Evolutionary conservation across 768 basidiomycete species (phyloP).

Genomic region (Lactifluus hygrophoroides): DNA sequence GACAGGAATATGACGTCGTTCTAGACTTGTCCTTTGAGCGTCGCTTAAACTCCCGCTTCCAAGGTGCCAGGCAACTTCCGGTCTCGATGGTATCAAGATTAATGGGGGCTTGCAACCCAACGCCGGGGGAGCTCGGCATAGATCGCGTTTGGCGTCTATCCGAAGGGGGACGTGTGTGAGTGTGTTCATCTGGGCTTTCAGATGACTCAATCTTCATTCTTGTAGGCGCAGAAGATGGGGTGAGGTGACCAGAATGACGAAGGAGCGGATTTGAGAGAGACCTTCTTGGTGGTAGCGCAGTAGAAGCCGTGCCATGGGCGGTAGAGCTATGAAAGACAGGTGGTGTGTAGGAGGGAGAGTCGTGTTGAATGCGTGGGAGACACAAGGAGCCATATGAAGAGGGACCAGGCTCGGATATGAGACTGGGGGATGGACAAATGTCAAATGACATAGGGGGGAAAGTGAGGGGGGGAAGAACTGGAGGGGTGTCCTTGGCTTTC

Average conservation of each 20-base stretch:
- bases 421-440: slow-evolving; percentile 32
- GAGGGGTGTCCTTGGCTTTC: slow-evolving; percentile 45
- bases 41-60: slow-evolving; percentile 33
- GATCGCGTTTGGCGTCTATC: slow-evolving; percentile 20
- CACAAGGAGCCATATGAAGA: slow-evolving; percentile 28
- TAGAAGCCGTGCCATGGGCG: not conserved
- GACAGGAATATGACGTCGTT: slow-evolving; percentile 16
- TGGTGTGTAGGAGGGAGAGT: not conserved
- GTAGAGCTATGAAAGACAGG: not conserved
- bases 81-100: slow-evolving; percentile 24
- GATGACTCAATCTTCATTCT: slow-evolving; percentile 39
- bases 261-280: slow-evolving; percentile 5
- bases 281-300: not conserved
- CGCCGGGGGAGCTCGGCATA: slow-evolving; percentile 6
- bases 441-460: slow-evolving; percentile 49
- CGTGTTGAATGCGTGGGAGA: not conserved
- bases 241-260: not conserved
- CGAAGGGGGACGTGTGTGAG: slow-evolving; percentile 44
- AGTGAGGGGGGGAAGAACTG: slow-evolving; percentile 56
- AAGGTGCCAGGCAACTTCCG: slow-evolving; percentile 35
- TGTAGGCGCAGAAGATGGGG: slow-evolving; percentile 25
- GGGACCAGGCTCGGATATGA: slow-evolving; percentile 24
- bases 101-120: not conserved
- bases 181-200: slow-evolving; percentile 41
- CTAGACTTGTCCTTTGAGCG: slow-evolving; percentile 22